phyloP scores from a whole-genome alignment of 345 rosid genomes.

The Populus euphratica region DNA sequence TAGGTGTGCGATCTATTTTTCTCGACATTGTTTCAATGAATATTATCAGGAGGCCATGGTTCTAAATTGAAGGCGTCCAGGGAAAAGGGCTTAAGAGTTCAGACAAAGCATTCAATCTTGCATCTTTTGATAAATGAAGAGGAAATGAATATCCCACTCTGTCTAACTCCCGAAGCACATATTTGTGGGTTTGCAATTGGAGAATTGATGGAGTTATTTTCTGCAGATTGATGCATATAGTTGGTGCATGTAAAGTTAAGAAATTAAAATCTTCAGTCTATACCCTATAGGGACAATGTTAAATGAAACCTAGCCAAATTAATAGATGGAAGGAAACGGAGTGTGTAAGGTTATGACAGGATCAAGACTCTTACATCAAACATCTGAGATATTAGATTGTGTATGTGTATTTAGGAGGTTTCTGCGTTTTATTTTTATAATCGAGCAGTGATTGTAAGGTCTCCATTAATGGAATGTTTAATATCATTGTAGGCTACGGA shows the following conservation, averaged over 20 bases:
- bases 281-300: neutral
- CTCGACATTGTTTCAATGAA: neutral
- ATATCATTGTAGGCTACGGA: slow-evolving; percentile 62
- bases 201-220: neutral
- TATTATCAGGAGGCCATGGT: neutral
- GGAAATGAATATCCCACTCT: neutral
- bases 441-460: neutral
- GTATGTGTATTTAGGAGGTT: neutral
- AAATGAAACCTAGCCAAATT: neutral
- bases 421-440: neutral
- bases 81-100: neutral
- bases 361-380: neutral
- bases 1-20: neutral
- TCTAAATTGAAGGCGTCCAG: neutral
- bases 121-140: neutral
- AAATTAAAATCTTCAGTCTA: neutral
- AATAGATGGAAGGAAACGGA: neutral
- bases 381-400: neutral
- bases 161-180: neutral
- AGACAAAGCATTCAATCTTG: neutral
- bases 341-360: neutral
- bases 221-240: neutral
- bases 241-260: neutral
- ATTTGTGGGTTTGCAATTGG: neutral
- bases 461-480: slow-evolving; percentile 2